Conservation (phyloP, 2,329 filamentous ascomycete species). For the Teratosphaeria viscida region DNA sequence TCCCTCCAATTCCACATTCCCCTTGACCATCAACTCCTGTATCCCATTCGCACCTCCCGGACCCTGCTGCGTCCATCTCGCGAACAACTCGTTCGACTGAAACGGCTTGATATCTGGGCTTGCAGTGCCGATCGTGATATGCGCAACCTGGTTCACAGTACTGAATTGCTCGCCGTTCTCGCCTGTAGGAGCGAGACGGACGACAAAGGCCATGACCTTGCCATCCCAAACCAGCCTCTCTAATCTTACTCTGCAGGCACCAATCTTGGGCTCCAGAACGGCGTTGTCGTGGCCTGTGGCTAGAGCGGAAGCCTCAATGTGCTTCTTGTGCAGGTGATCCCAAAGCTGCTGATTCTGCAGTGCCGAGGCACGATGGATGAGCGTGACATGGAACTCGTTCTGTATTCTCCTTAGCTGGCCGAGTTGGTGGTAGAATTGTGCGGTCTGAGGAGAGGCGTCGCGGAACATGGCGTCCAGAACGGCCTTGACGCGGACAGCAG, state of each 20-base stretch:
- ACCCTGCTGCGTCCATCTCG: constrained; percentile 59
- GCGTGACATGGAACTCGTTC: constrained; percentile 80
- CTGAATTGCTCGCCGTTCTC: constrained; percentile 46
- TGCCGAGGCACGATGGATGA: constrained; percentile 67
- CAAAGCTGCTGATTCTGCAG: constrained; percentile 59
- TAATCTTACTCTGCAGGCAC: constrained; percentile 52
- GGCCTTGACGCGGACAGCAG: constrained; percentile 39
- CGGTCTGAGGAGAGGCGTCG: constrained; percentile 40
- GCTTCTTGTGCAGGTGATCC: constrained; percentile 58
- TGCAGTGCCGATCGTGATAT: constrained; percentile 82
- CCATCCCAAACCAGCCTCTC: constrained; percentile 70
- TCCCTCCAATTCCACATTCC: constrained; percentile 46
- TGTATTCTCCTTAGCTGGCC: constrained; percentile 67
- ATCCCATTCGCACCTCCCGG: constrained; percentile 43
- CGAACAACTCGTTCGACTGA: constrained; percentile 81
- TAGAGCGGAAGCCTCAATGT: constrained; percentile 33
- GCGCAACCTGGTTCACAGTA: constrained; percentile 67
- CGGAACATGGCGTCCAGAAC: constrained; percentile 63
- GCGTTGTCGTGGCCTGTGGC: constrained; percentile 20
- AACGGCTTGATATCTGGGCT: constrained; percentile 69
- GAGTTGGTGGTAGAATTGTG: constrained; percentile 66
- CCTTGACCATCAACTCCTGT: constrained; percentile 43
- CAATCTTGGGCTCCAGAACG: constrained; percentile 44
- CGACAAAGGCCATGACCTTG: constrained; percentile 84
- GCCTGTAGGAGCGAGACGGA: constrained; percentile 49